phyloP scores from a whole-genome alignment of 2,329 filamentous ascomycete genomes.

The Fusarium algeriense region DNA sequence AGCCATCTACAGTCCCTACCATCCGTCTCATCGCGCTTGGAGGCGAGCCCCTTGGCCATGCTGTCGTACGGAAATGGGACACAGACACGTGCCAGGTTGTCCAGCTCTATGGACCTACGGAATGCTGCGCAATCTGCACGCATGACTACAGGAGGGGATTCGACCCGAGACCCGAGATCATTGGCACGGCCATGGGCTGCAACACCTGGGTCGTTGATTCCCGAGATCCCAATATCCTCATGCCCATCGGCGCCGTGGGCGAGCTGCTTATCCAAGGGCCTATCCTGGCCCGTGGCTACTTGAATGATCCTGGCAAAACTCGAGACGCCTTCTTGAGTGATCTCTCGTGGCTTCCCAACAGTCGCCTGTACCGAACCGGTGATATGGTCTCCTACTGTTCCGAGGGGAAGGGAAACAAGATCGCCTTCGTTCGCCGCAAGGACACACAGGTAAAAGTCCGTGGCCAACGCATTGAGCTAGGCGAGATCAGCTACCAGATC shows the following conservation, averaged over 20 bases:
- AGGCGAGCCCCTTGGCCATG: not conserved
- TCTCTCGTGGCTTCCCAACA: not conserved
- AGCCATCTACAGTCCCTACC: not conserved
- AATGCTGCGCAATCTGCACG: not conserved
- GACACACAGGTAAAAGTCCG: not conserved
- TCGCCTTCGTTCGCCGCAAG: not conserved
- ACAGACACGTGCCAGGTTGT: not conserved
- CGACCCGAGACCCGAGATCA: not conserved
- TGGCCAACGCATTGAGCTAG: not conserved
- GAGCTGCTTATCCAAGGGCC: not conserved
- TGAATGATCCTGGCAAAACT: not conserved
- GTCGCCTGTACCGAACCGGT: not conserved
- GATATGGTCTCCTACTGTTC: not conserved
- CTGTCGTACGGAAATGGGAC: not conserved
- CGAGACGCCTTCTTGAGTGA: not conserved
- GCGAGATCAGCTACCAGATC: not conserved
- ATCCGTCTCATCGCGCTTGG: not conserved
- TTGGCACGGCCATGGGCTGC: not conserved
- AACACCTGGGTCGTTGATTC: not conserved
- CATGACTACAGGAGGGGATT: not conserved
- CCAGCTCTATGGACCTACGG: not conserved
- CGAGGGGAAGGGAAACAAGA: not conserved
- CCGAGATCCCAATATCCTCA: not conserved
- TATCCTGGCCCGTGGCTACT: not conserved
- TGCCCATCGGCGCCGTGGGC: not conserved